phyloP scores from a whole-genome alignment of 805 yeast species.

The Komagataella populi region DNA sequence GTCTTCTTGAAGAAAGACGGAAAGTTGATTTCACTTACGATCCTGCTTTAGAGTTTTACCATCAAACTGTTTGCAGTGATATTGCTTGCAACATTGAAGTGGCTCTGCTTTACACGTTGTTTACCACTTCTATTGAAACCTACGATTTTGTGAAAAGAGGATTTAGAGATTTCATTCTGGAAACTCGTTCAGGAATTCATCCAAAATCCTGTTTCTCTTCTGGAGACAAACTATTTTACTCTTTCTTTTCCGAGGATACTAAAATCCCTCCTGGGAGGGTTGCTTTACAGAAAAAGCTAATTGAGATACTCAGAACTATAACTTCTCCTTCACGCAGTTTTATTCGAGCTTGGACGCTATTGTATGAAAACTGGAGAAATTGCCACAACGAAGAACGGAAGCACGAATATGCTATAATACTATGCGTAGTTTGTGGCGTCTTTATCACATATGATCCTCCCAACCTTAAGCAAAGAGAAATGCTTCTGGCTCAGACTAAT shows the following conservation, averaged over 20 bases:
- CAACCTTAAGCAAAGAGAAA: background rate
- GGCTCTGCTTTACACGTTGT: slow-evolving; percentile 34
- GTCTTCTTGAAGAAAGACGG: slow-evolving; percentile 22
- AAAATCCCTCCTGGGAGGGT: background rate
- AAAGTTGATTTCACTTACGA: slow-evolving; percentile 1
- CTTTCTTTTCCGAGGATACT: background rate
- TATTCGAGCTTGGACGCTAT: background rate
- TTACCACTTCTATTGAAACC: slow-evolving; percentile 35
- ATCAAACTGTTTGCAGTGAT: slow-evolving; percentile 13
- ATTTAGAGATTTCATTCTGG: slow-evolving; percentile 13
- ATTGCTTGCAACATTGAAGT: slow-evolving; percentile 32
- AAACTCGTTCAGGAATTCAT: slow-evolving; percentile 3
- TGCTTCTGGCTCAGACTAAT: background rate
- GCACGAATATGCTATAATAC: background rate
- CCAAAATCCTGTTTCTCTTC: background rate
- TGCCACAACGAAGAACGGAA: background rate
- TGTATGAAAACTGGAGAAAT: background rate
- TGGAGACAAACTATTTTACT: background rate
- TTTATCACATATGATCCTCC: background rate
- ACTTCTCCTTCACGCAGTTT: background rate
- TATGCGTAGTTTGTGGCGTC: background rate
- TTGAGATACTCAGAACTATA: background rate
- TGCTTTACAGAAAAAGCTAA: background rate
- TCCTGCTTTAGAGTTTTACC: slow-evolving; percentile 7
- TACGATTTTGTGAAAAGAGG: slow-evolving; percentile 33